A percentile compares a stretch with the other conserved stretches of the same genome.
These are phyloP conservation scores for Heliamphora pulchella DNA, from an alignment of 179 eudicot species.

Conservation along the genomic window DNA sequence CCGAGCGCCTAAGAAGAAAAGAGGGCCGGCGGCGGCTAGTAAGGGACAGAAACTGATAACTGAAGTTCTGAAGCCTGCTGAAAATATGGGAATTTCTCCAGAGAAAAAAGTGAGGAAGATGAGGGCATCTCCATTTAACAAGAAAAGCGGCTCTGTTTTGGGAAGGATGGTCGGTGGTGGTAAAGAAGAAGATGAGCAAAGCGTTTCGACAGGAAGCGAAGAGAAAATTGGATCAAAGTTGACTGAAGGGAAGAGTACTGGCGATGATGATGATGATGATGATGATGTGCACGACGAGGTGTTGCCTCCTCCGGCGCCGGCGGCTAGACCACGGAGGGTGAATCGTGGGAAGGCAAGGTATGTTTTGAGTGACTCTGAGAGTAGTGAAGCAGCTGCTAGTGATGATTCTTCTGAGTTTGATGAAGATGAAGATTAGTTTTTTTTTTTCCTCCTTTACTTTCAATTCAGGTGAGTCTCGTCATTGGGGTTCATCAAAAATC, in stretches of 20 bases:
- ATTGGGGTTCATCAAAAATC: too few relatives aligned
- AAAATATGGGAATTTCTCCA: conserved; percentile 47
- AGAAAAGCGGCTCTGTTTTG: conserved; percentile 65
- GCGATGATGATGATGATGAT: too few relatives aligned
- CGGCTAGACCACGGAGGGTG: conserved; percentile 53
- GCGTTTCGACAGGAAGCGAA: conserved; percentile 17
- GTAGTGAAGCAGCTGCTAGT: conserved; percentile 28
- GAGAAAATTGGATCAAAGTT: conserved; percentile 21
- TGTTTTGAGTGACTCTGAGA: conserved; percentile 61
- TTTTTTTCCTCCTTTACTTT: not conserved
- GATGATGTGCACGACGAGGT: conserved; percentile 30
- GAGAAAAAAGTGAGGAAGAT: conserved; percentile 87
- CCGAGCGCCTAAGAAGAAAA: conserved; percentile 44
- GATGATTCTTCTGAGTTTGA: conserved; percentile 20
- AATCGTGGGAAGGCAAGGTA: conserved; percentile 34
- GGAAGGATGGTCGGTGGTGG: conserved; percentile 19
- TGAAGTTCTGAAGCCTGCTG: conserved; percentile 48
- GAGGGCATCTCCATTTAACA: conserved; percentile 82
- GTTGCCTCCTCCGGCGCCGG: conserved; percentile 24
- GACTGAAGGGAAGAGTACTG: conserved; percentile 20
- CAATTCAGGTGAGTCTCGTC: not conserved
- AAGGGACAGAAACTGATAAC: conserved; percentile 57
- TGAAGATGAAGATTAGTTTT: conserved; percentile 17
- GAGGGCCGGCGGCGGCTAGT: conserved; percentile 49
- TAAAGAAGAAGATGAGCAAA: conserved; percentile 23